A percentile compares a stretch with the other conserved stretches of the same genome.
Conservation (phyloP, 495 filamentous ascomycete genomes). For the Baudoinia panamericana region DNA sequence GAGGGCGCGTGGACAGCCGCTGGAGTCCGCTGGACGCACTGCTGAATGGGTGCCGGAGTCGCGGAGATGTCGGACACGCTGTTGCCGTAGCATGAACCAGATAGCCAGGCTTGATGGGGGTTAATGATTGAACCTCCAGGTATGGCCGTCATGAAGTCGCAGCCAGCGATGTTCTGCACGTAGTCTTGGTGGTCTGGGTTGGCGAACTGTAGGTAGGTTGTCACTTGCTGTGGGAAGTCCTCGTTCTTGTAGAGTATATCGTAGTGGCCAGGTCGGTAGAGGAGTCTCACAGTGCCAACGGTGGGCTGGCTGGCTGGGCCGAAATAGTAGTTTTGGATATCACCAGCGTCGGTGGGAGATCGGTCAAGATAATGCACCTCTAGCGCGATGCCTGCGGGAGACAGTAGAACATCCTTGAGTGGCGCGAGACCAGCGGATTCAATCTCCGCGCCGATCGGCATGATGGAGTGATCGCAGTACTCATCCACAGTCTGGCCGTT, state of each 20-base stretch:
- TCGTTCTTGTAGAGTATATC: conserved; percentile 75
- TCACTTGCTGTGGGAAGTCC: conserved; percentile 27
- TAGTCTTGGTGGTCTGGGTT: conserved; percentile 13
- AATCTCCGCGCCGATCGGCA: conserved; percentile 68
- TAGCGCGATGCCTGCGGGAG: conserved; percentile 63
- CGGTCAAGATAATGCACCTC: conserved; percentile 88
- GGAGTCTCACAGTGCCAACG: conserved; percentile 47
- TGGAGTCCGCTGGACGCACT: conserved; percentile 10
- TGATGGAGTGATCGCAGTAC: conserved; percentile 59
- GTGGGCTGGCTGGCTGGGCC: conserved; percentile 33
- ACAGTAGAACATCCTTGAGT: conserved; percentile 66
- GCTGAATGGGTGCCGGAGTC: conserved; percentile 6
- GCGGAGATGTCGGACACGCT: conserved; percentile 15
- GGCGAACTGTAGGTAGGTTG: conserved; percentile 17
- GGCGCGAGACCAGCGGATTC: conserved; percentile 73
- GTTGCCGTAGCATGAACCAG: conserved; percentile 11
- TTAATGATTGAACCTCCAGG: conserved; percentile 20
- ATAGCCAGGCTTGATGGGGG: conserved; percentile 12
- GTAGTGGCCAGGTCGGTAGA: conserved; percentile 78
- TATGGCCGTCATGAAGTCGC: conserved; percentile 18
- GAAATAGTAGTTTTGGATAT: conserved; percentile 66
- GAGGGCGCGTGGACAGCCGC: conserved; percentile 6
- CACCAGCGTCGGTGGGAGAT: conserved; percentile 60
- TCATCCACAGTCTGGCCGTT: conserved; percentile 47
- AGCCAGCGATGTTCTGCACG: conserved; percentile 3